These are phyloP conservation scores for Penicillium turbatum DNA, from an alignment of 495 filamentous ascomycete species.

Conservation along the genomic window DNA sequence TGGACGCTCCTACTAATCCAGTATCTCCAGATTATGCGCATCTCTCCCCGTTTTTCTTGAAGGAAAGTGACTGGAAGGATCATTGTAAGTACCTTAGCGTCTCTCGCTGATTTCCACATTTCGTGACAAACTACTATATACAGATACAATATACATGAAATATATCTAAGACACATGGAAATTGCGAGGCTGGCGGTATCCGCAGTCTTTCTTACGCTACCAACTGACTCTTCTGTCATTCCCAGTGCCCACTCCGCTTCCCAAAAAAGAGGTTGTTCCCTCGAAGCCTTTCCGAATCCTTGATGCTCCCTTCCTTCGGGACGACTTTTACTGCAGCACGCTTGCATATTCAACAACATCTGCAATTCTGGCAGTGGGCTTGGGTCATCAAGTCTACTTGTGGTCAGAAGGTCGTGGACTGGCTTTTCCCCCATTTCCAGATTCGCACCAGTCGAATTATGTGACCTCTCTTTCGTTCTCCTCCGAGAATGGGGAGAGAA, in stretches of 20 bases:
- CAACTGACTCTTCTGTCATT: constrained; percentile 15
- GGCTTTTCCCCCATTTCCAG: constrained; percentile 40
- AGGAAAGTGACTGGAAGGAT: constrained; percentile 48
- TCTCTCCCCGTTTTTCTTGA: constrained; percentile 47
- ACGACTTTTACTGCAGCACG: constrained; percentile 94
- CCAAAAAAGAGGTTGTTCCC: constrained; percentile 46
- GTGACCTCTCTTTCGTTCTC: constrained; percentile 89
- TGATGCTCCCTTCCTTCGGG: constrained; percentile 80
- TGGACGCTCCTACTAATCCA: constrained; percentile 23
- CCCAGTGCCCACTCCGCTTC: constrained; percentile 22
- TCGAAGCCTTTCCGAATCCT: constrained; percentile 79
- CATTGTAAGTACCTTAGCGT: constrained; percentile 44
- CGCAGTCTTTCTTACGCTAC: background rate
- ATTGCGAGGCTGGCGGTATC: background rate
- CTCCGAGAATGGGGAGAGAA: constrained; percentile 66
- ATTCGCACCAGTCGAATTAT: constrained; percentile 46
- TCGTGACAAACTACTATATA: constrained; percentile 4
- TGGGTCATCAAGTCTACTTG: constrained; percentile 76
- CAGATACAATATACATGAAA: constrained; percentile 4
- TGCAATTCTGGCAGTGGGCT: constrained; percentile 77
- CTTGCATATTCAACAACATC: constrained; percentile 75
- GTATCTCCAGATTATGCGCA: constrained; percentile 32
- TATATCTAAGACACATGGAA: constrained; percentile 7
- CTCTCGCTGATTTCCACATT: background rate
- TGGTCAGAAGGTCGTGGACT: constrained; percentile 75